Evolutionary conservation across 164 flowering plant genomes (phyloP).

Genomic region (Berberis thunbergii): DNA sequence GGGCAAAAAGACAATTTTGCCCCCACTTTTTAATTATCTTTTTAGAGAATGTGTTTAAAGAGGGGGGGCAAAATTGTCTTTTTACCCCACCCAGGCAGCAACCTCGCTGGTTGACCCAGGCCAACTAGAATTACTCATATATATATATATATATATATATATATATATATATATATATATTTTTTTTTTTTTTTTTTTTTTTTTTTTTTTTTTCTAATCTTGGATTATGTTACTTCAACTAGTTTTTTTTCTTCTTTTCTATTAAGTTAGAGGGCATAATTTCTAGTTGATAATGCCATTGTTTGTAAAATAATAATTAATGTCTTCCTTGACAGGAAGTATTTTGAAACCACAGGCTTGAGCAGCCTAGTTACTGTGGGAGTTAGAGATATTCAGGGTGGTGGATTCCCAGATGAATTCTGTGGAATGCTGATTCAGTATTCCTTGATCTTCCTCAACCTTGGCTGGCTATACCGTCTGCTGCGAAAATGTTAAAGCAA

Average conservation of each 20-base stretch:
- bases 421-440: background rate
- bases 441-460: background rate
- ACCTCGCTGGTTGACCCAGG: no score
- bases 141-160: no score
- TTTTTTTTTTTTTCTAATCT: no score
- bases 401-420: background rate
- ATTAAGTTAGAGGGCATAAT: background rate
- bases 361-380: conserved; percentile 45
- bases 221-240: background rate
- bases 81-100: no score
- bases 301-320: no score
- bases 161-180: no score
- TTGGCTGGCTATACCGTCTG: conserved; percentile 66
- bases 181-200: no score
- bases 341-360: conserved; percentile 79
- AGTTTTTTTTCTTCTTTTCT: background rate
- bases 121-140: no score
- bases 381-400: background rate
- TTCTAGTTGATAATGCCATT: background rate
- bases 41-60: no score
- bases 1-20: no score
- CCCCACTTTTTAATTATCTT: no score
- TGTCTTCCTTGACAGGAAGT: conserved; percentile 41
- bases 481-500: background rate
- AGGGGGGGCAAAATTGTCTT: no score